Conservation (phyloP, 1,284 basidiomycete genomes). For the Boletus smithii region DNA sequence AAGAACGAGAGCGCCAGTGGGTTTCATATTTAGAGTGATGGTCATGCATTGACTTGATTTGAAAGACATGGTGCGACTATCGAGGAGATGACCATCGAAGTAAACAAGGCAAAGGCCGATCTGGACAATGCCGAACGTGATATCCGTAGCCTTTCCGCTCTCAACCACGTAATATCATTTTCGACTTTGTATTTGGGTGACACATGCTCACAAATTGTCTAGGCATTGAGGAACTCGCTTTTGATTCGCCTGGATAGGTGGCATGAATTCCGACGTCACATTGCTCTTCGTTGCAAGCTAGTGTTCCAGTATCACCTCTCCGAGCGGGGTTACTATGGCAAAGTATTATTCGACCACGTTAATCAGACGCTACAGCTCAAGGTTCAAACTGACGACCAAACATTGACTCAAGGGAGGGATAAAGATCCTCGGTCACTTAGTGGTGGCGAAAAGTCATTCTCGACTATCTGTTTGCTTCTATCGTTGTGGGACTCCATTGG, state of each 20-base stretch:
- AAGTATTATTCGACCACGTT: constrained; percentile 82
- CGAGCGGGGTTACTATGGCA: constrained; percentile 83
- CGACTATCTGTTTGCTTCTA: constrained; percentile 90
- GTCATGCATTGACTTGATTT: constrained; percentile 5
- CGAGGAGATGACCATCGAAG: constrained; percentile 71
- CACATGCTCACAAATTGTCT: constrained; percentile 7
- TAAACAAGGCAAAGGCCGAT: constrained; percentile 58
- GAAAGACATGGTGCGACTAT: constrained; percentile 70
- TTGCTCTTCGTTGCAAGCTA: constrained; percentile 80
- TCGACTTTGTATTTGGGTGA: background rate
- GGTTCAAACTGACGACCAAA: constrained; percentile 78
- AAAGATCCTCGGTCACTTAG: constrained; percentile 83
- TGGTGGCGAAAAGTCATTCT: constrained; percentile 96
- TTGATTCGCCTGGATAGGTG: constrained; percentile 68
- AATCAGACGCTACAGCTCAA: constrained; percentile 65
- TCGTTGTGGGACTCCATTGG: constrained; percentile 95
- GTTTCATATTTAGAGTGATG: constrained; percentile 17
- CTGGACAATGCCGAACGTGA: constrained; percentile 59
- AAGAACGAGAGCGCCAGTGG: constrained; percentile 66
- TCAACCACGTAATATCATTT: constrained; percentile 55
- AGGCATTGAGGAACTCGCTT: constrained; percentile 67
- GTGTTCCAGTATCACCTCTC: constrained; percentile 82
- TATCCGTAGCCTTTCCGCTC: constrained; percentile 53
- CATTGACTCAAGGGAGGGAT: constrained; percentile 56
- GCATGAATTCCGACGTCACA: constrained; percentile 84